Evolutionary conservation across 371 early-diverging fungal genomes (phyloP).

Genomic region (Lichtheimia ornata): DNA sequence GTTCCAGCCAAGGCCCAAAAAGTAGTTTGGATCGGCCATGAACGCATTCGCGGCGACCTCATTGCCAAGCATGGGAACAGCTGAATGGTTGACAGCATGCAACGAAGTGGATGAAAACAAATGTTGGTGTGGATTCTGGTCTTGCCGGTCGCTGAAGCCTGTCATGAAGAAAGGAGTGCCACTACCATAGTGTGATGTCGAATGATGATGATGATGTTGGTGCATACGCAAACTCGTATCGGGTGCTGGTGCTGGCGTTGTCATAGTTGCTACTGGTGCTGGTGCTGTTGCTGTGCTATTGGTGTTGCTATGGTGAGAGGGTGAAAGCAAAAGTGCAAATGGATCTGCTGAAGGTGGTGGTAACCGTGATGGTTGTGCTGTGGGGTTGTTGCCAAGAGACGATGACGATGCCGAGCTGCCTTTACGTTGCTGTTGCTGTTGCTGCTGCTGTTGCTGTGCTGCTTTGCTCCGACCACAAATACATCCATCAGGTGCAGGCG

Average conservation of each 20-base stretch:
- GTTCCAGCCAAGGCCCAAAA: constrained; percentile 29
- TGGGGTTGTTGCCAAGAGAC: too few relatives aligned
- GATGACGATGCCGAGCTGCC: not conserved
- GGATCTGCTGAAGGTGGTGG: not conserved
- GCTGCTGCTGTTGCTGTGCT: not conserved
- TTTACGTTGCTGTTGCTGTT: not conserved
- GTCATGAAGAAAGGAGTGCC: not conserved
- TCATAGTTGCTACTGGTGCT: not conserved
- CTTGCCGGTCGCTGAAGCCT: constrained; percentile 45
- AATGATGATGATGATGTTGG: not conserved
- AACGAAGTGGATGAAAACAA: constrained; percentile 31
- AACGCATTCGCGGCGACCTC: constrained; percentile 27
- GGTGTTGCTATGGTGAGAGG: not conserved
- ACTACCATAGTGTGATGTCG: not conserved
- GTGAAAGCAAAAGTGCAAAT: too few relatives aligned
- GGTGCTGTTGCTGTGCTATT: not conserved
- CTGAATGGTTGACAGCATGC: constrained; percentile 27
- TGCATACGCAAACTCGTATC: too few relatives aligned
- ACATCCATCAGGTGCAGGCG: constrained; percentile 10
- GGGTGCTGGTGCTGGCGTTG: constrained; percentile 4
- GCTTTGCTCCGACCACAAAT: constrained; percentile 11
- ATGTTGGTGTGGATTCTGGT: constrained; percentile 30
- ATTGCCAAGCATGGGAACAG: constrained; percentile 19
- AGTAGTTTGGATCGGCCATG: constrained; percentile 25
- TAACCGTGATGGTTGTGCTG: too few relatives aligned